Conservation (phyloP, 2,329 filamentous ascomycete species). For the Ophiosphaerella herpotricha region DNA sequence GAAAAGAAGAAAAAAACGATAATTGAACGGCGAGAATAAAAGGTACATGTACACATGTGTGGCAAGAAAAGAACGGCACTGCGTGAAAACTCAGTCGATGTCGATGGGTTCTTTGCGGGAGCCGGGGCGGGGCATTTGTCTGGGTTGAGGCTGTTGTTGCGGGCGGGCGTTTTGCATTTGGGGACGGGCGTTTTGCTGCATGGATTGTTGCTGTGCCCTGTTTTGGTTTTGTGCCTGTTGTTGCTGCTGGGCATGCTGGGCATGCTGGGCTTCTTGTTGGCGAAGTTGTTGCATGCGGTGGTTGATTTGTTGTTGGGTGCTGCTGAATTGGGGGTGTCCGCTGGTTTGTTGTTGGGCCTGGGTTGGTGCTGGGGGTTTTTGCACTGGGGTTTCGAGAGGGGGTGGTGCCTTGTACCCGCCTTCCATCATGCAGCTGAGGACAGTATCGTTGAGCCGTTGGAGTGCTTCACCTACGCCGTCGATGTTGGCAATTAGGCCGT, state of each 20-base stretch:
- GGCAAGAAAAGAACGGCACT: background rate
- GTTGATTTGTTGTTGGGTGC: slow-evolving; percentile 6
- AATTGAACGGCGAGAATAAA: background rate
- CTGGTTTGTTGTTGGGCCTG: slow-evolving; percentile 12
- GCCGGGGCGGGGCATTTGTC: slow-evolving; percentile 6
- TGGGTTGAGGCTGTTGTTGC: slow-evolving; percentile 12
- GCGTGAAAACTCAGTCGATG: slow-evolving; percentile 18
- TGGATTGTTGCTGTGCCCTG: slow-evolving; percentile 15
- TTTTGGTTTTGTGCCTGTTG: slow-evolving; percentile 13
- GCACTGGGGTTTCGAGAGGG: slow-evolving; percentile 11
- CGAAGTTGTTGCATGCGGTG: background rate
- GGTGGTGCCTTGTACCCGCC: slow-evolving; percentile 30
- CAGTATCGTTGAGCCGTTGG: slow-evolving; percentile 43
- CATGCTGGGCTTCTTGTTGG: slow-evolving; percentile 4
- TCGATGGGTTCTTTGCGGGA: slow-evolving; percentile 25
- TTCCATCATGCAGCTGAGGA: slow-evolving; percentile 41
- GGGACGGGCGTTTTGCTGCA: slow-evolving; percentile 7
- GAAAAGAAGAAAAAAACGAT: background rate
- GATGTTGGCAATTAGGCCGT: slow-evolving; percentile 44
- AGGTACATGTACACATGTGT: background rate
- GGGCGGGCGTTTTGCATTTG: slow-evolving; percentile 11
- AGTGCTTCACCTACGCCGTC: slow-evolving; percentile 44
- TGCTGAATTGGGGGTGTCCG: slow-evolving; percentile 7
- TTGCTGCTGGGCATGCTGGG: slow-evolving; percentile 8
- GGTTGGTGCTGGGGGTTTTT: slow-evolving; percentile 5